Base-by-base conservation (phyloP, 2,329 filamentous ascomycete species). In the Colletotrichum sp. region DNA sequence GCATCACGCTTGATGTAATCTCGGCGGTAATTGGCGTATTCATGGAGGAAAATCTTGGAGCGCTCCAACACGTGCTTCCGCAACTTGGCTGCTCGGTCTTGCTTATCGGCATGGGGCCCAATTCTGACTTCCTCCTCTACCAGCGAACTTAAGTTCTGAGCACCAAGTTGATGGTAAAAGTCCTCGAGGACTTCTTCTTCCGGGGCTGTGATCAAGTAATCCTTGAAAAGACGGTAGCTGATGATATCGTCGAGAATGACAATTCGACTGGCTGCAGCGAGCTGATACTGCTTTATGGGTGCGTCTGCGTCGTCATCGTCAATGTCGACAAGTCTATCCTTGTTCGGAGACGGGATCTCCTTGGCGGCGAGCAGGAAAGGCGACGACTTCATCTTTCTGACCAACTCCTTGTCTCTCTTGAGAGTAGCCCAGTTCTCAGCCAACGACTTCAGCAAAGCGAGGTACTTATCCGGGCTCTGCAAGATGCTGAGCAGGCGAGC, bases 201-300 rank as follows among this genome's bases (percentile, higher is more conserved):
- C 0, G 97, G 97, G 1, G 96, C 95, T 74, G 94, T 95, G 33
- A 98, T 89, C 34, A 99, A 87, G 75, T 92, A 91, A 66, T 95
- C 91, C 80, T 96, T 96, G 87, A 99, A 99, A 2, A 97, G 87
- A 38, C 93, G 93, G 81, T 96, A 98, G 79, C 94, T 95, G 78
- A 95, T 94, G 78, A 97, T 96, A 79, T 98, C 96, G 80, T 98
- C 95, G 13, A 96, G 86, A 69, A 98, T 90, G 55, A 97, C 92
- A 78, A 97, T 93, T 67, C 94, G 88, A 64, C 85, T 87, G 2
- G 96, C 93, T 38, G 90, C 86, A 2, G 93, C 93, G 47, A 99
- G 89, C 76, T 94, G 93, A 83, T 93, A 98, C 76, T 96, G 93
- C 76, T 92, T 93, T 79, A 96, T 90, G 33, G 91, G 87, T 73